Percentiles rank a stretch among this genome's conserved stretches.
These are phyloP conservation scores for Scedosporium aurantiacum DNA, from an alignment of 2,329 filamentous ascomycete genomes.

Conservation along the genomic window DNA sequence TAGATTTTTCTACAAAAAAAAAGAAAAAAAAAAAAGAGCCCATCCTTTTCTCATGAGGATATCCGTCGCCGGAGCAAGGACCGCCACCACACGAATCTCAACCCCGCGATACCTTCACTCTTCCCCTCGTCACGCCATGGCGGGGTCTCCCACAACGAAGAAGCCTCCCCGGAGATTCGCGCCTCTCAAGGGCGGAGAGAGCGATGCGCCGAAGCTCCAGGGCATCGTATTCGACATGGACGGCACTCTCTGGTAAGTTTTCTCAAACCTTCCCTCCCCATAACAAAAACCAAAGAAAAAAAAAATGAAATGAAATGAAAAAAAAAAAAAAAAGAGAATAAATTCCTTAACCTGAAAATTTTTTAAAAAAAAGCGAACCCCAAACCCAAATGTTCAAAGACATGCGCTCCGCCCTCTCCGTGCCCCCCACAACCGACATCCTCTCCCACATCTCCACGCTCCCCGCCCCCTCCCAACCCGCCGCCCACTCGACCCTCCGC, in stretches of 20 bases:
- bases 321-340: not conserved
- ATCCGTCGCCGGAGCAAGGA: not conserved
- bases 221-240: constrained; percentile 86
- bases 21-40: not conserved
- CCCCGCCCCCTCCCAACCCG: constrained; percentile 44
- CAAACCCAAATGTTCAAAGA: constrained; percentile 93
- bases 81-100: not conserved
- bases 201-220: constrained; percentile 33
- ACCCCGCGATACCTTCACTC: not conserved
- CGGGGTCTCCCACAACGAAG: not conserved
- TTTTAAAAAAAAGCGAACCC: constrained; percentile 72
- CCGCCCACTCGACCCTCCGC: constrained; percentile 63
- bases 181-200: constrained; percentile 33
- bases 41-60: not conserved
- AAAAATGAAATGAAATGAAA: no score
- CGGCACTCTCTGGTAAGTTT: constrained; percentile 73
- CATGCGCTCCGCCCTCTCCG: constrained; percentile 68
- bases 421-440: constrained; percentile 67
- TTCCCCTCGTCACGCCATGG: not conserved
- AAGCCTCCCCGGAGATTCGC: constrained; percentile 37
- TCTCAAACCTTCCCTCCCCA: not conserved
- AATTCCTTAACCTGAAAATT: not conserved
- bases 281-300: not conserved
- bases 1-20: no score
- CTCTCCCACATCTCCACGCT: constrained; percentile 77